Conservation (phyloP, 1,284 basidiomycete genomes). For the Leccinum huronense region DNA sequence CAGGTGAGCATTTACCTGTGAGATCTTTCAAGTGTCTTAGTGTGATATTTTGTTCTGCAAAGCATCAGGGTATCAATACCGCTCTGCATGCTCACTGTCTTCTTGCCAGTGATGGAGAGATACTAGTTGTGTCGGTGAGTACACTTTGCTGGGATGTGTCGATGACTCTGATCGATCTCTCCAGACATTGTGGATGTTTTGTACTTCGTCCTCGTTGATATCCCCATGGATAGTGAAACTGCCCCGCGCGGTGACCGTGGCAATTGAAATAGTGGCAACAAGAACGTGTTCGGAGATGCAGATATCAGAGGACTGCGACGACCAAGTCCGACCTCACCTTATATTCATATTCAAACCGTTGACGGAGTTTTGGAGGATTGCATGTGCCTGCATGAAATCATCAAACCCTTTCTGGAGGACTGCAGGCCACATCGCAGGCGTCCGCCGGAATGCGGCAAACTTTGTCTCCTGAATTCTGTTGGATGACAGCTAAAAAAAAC, state of each 20-base stretch:
- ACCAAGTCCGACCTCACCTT: slow-evolving; percentile 43
- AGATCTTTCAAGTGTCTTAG: too few species aligned
- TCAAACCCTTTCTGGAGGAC: slow-evolving; percentile 49
- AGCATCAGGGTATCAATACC: too few species aligned
- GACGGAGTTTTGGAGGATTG: slow-evolving; percentile 67
- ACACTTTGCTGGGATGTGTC: too few species aligned
- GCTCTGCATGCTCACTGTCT: too few species aligned
- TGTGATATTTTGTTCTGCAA: too few species aligned
- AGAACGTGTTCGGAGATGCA: slow-evolving; percentile 59
- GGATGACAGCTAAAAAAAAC: slow-evolving; percentile 25
- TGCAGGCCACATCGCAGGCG: slow-evolving; percentile 33
- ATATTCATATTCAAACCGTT: slow-evolving; percentile 66
- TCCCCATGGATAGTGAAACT: too few species aligned
- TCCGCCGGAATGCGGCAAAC: slow-evolving; percentile 27
- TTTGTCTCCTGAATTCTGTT: slow-evolving; percentile 23
- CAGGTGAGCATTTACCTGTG: too few species aligned
- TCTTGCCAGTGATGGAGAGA: too few species aligned
- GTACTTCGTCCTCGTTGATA: too few species aligned
- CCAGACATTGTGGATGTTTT: too few species aligned
- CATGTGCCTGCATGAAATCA: slow-evolving; percentile 59
- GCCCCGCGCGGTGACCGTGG: slow-evolving; percentile 41
- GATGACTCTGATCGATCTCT: too few species aligned
- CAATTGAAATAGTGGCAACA: slow-evolving; percentile 54
- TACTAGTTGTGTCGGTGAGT: too few species aligned
- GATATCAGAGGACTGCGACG: slow-evolving; percentile 13